Evolutionary conservation across 176 grass and related monocot genomes (phyloP).

Genomic region (Microstegium vimineum): DNA sequence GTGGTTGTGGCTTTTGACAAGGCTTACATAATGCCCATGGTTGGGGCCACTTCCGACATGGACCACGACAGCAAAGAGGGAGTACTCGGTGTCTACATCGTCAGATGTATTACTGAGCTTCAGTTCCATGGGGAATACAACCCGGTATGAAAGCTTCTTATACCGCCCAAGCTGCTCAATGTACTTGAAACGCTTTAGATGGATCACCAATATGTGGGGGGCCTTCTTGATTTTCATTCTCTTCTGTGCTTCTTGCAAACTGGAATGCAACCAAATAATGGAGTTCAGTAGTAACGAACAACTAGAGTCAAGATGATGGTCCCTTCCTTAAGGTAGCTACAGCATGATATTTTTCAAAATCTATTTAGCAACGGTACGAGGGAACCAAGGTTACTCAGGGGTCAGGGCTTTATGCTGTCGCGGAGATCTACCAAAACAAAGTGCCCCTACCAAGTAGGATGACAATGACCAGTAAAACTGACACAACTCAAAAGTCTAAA

Average conservation of each 20-base stretch:
- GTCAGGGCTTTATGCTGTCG: neutral
- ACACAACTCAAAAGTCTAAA: slow-evolving; percentile 16
- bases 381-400: neutral
- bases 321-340: neutral
- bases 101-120: slow-evolving; percentile 79
- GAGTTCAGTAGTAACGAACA: slow-evolving; percentile 12
- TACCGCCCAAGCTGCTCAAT: slow-evolving; percentile 91
- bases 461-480: slow-evolving; percentile 16
- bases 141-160: slow-evolving; percentile 96
- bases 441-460: neutral
- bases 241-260: slow-evolving; percentile 97
- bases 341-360: slow-evolving; percentile 8
- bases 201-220: slow-evolving; percentile 88
- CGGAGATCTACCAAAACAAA: neutral
- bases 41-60: slow-evolving; percentile 97
- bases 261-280: slow-evolving; percentile 33
- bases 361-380: neutral
- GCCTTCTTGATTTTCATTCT: slow-evolving; percentile 99
- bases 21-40: slow-evolving; percentile 97
- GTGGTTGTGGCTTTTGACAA: slow-evolving; percentile 91
- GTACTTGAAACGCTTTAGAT: slow-evolving; percentile 93
- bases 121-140: slow-evolving; percentile 94
- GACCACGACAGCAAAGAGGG: slow-evolving; percentile 90
- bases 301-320: slow-evolving; percentile 17
- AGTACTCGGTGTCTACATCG: slow-evolving; percentile 81